These are phyloP conservation scores for Kwoniella bestiolae DNA, from an alignment of 768 basidiomycete species.

Conservation along the genomic window DNA sequence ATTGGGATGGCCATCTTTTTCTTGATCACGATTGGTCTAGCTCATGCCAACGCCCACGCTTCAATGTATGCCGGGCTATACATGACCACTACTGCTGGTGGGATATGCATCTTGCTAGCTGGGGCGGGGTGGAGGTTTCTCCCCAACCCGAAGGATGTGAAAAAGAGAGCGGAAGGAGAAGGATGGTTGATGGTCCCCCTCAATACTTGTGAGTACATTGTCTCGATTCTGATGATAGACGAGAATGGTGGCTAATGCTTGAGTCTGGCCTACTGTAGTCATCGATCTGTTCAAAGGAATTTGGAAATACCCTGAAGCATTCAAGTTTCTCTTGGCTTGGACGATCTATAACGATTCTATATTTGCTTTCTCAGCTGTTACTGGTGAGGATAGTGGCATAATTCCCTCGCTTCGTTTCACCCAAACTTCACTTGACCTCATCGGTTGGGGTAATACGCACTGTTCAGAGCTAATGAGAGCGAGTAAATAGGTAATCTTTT, in stretches of 20 bases:
- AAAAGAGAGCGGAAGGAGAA: not conserved
- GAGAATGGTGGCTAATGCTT: not conserved
- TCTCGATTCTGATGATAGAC: not conserved
- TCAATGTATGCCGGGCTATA: conserved; percentile 20
- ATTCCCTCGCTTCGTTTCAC: too few species aligned
- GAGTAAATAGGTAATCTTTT: conserved; percentile 15
- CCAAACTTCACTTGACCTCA: too few species aligned
- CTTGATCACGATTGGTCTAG: conserved; percentile 11
- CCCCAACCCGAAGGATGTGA: not conserved
- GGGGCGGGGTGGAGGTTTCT: conserved; percentile 12
- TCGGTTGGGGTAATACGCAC: too few species aligned
- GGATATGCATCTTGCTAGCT: conserved; percentile 9
- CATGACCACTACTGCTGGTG: conserved; percentile 19
- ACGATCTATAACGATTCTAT: conserved; percentile 19
- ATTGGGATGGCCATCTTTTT: conserved; percentile 12
- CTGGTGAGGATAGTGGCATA: too few species aligned
- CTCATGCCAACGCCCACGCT: conserved; percentile 4
- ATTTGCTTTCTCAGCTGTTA: conserved; percentile 12
- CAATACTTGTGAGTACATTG: not conserved
- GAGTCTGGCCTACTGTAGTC: conserved; percentile 11
- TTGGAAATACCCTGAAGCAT: conserved; percentile 17
- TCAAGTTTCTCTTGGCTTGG: conserved; percentile 18
- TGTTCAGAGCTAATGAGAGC: too few species aligned
- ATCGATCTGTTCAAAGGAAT: conserved; percentile 9
- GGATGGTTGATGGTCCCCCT: not conserved